These are phyloP conservation scores for Amylostereum chailletii DNA, from an alignment of 1,284 basidiomycete species.

Conservation along the genomic window DNA sequence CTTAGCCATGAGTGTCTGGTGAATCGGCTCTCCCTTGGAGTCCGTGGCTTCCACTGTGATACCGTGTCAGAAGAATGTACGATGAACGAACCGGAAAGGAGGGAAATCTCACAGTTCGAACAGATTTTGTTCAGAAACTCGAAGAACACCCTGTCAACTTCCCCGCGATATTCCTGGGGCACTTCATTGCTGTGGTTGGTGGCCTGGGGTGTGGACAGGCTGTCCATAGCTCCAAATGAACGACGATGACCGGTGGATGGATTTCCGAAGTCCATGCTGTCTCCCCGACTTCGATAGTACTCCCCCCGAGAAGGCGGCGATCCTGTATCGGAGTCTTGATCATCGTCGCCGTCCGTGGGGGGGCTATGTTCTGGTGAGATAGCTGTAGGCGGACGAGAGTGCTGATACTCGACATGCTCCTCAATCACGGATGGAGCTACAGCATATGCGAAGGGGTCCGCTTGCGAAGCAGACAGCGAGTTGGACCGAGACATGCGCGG, in stretches of 20 bases:
- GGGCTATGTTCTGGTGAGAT: slow-evolving; percentile 21
- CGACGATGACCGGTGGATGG: slow-evolving; percentile 11
- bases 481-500: slow-evolving; percentile 54
- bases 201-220: neutral
- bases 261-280: slow-evolving; percentile 11
- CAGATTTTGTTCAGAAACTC: slow-evolving; percentile 85
- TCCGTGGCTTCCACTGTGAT: slow-evolving; percentile 83
- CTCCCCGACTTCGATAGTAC: slow-evolving; percentile 16
- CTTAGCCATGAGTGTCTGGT: slow-evolving; percentile 98
- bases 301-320: slow-evolving; percentile 16
- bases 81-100: slow-evolving; percentile 6
- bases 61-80: slow-evolving; percentile 6
- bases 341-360: slow-evolving; percentile 28
- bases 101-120: slow-evolving; percentile 69
- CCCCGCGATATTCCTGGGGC: slow-evolving; percentile 70
- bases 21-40: slow-evolving; percentile 92
- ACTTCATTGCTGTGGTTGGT: slow-evolving; percentile 51
- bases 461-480: slow-evolving; percentile 40
- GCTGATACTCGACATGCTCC: slow-evolving; percentile 13
- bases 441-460: slow-evolving; percentile 37
- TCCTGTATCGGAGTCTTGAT: slow-evolving; percentile 27
- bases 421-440: slow-evolving; percentile 18
- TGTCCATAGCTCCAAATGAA: slow-evolving; percentile 6
- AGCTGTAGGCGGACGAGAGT: slow-evolving; percentile 22
- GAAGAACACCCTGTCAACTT: slow-evolving; percentile 89